Base-by-base conservation (phyloP, 2,329 filamentous ascomycete species). In the Xylaria sp. region DNA sequence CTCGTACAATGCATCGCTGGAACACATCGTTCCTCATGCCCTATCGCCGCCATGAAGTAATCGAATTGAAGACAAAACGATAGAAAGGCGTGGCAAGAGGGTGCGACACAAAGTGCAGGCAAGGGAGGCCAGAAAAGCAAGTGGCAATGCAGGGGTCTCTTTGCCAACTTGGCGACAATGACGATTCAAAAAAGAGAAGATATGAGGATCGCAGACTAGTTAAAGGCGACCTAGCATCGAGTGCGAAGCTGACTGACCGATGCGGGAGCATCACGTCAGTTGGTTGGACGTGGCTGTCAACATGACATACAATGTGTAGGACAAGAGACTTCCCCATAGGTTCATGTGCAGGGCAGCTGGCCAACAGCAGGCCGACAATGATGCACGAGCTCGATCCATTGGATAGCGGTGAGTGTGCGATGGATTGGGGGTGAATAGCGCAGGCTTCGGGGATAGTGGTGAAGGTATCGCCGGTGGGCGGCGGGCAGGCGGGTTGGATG, bases 361-460 rank as follows among this genome's bases (percentile, higher is more conserved):
- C 85, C 84, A 87, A 87, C 84, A 78, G 77, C 72, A 82, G 73
- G 60, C 73, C 76, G 75, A 72, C 74, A 79, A 81, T 77, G 77
- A 70, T 74, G 82, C 82, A 86, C 85, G 82, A 81, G 82, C 79
- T 77, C 73, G 81, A 82, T 83, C 83, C 84, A 85, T 83, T 86
- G 79, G 80, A 79, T 68, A 79, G 78, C 69, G 74, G 76, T 33
- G 31, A 23, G 38, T 44, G 76, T 31, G 57, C n/a, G 56, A 56
- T 59, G 73, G 57, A 68, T 68, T 70, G 69, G 73, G 72, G 63
- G 66, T 54, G 69, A 56, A 20, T 38, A 33, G 31, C 60, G 53
- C 63, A 68, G 64, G 42, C 51, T 28, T 59, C 64, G 67, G 63
- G 46, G 67, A 67, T 69, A 67, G 46, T 67, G 67, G 40, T 64